Conservation (phyloP, 306 rosid species). For the Pachyrhizus erosus region DNA sequence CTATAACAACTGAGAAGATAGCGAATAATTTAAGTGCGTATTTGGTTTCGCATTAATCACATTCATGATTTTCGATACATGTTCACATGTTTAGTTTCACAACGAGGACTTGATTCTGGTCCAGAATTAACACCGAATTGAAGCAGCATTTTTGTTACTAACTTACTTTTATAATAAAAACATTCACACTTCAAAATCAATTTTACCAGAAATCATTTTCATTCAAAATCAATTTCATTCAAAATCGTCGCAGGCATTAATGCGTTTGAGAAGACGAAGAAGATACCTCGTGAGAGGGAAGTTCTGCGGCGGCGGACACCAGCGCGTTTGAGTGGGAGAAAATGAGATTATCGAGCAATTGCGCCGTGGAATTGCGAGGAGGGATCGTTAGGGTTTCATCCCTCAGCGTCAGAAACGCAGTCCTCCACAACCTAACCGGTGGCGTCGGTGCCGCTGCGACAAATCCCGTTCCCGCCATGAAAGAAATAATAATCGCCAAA, state of each 20-base stretch:
- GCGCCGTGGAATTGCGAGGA: constrained; percentile 49
- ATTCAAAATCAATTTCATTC: background rate
- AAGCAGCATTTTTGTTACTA: too few species aligned
- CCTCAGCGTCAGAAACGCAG: constrained; percentile 76
- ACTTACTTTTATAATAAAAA: too few species aligned
- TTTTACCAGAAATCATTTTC: too few species aligned
- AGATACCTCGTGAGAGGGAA: constrained; percentile 77
- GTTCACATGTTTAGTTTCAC: too few species aligned
- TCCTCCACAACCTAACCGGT: constrained; percentile 71
- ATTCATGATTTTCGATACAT: too few species aligned
- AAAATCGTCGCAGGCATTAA: background rate
- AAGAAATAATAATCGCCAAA: background rate
- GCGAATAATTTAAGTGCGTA: background rate
- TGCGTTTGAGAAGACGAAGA: background rate
- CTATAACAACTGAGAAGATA: background rate
- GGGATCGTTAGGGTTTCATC: constrained; percentile 76
- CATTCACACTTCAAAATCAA: too few species aligned
- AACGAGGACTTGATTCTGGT: too few species aligned
- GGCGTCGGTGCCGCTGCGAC: constrained; percentile 45
- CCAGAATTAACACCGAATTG: too few species aligned
- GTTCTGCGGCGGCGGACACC: constrained; percentile 65
- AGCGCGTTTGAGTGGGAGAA: constrained; percentile 67
- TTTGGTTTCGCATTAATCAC: too few species aligned
- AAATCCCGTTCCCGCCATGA: constrained; percentile 53
- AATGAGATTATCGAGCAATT: constrained; percentile 63